Evolutionary conservation across 306 rosid genomes (phyloP), one percentile per base, ranked within the genome.

Genomic region (Luffa acutangula): DNA sequence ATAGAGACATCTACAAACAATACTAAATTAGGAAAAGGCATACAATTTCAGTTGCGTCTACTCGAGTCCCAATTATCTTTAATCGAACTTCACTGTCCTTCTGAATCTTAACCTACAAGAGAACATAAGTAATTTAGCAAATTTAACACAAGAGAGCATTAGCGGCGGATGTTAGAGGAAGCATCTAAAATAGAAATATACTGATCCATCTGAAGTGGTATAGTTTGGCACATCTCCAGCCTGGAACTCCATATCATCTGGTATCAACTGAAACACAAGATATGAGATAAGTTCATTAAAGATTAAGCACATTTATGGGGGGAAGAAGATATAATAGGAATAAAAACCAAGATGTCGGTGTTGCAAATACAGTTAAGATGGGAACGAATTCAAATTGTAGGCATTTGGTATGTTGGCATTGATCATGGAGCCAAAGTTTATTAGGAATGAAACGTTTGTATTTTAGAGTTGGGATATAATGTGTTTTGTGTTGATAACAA

Each of bases 211-310:
- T 21, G 98, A 92, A 60, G 97, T 94, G 42, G 97, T 94, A 84
- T 94, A 94, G 83, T 94, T 94, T 78, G 96, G 96, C 87, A 92
- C 87, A 75, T 94, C 98, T 74, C 98, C 96, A 20, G 93, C 80
- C 79, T 94, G 97, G 82, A 94, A 92, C 84, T 94, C 98, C 98
- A 94, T 94, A 83, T 94, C 98, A 87, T 94, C 98, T 0, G 98
- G 98, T 80, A 94, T 94, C 87, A 94, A 83, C 98, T 93, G 79
- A 79, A 75, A 80, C 39, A 77, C 41, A 69, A 52, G 71, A 34
- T 54, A 25, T 77, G 4, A 2, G 20, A 67, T 67, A 3, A 21
- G 11, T 20, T 20, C 34, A 7, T 57, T n/a, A 0, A 57, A 57
- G 3, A 57, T 57, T 45, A 45, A 45, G 10, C 49, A 45, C 49